Base-by-base conservation (phyloP, 176 grass and related monocot species). In the Poa annua region DNA sequence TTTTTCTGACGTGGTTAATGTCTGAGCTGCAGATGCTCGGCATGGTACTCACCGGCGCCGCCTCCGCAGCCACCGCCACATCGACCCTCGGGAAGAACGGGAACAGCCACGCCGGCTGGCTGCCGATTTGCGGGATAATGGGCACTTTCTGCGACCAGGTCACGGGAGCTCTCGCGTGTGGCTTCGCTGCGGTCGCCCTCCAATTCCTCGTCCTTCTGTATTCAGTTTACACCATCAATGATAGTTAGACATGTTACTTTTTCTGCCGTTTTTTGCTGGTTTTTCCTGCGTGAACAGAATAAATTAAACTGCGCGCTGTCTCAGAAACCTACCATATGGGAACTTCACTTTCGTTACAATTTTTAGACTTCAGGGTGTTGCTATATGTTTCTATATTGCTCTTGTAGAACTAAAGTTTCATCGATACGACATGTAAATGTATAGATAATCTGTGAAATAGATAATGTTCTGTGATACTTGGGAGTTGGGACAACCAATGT, bases 41-140 rank as follows among this genome's bases (percentile, higher is more conserved):
- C 21, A 88, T 94, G 94, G 7, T 97, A 17, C 85, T 97, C 56
- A 90, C 89, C 0, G 79, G 89, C 0, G 89, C 94, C 45, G 7
- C 83, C 3, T 81, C 89, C 1, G 85, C 94, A 3, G 82, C 81
- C 2, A 70, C 83, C 2, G 86, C 94, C 19, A 56, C 90, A 24
- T 85, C 94, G 15, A 55, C 83, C 16, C 17, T 94, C 42, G 92
- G 88, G 76, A 97, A 92, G 88, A 76, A 91, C 11, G 94, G 94
- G 12, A 97, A 97, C 71, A 71, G 29, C 44, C 94, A 88, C 10
- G 83, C 89, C 12, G 87, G 86, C 63, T 97, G 94, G 94, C 47
- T 51, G 32, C 80, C 94, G 17, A 92, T 94, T 51, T 97, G 94
- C 16, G 84, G 60, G 2, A 85, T 78, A 85, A 73, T 97, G 0